phyloP scores from a whole-genome alignment of 192 early-diverging fungal species.

The Backusella psychrophila region DNA sequence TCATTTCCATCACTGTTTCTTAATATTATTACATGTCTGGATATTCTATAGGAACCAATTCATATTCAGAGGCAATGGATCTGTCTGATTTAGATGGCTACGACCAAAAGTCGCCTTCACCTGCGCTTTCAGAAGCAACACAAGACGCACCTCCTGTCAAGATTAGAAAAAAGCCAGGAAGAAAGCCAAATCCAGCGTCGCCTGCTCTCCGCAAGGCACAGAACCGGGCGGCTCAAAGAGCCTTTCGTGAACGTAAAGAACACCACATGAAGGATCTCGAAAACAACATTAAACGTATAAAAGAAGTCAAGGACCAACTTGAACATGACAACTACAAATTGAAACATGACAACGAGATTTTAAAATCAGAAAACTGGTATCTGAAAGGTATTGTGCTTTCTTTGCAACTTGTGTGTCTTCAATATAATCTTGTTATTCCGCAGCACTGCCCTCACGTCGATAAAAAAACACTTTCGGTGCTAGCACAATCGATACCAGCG shows the following conservation, averaged over 20 bases:
- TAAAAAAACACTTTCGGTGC: constrained; percentile 12
- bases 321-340: constrained; percentile 38
- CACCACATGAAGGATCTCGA: constrained; percentile 77
- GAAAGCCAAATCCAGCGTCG: constrained; percentile 61
- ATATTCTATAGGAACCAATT: neutral
- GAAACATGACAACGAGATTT: constrained; percentile 39
- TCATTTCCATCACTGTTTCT: neutral
- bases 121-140: neutral
- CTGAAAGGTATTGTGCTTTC: constrained; percentile 45
- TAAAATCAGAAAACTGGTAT: constrained; percentile 48
- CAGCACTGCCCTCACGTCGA: constrained; percentile 29
- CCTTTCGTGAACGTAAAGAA: constrained; percentile 85
- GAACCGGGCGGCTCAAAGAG: constrained; percentile 87
- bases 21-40: neutral
- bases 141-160: constrained; percentile 28
- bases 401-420: constrained; percentile 33
- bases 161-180: constrained; percentile 56
- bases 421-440: constrained; percentile 28
- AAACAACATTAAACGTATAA: constrained; percentile 62
- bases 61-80: constrained; percentile 12
- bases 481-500: constrained; percentile 16
- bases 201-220: constrained; percentile 66
- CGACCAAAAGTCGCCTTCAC: neutral
- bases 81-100: constrained; percentile 9
- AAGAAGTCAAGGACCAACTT: constrained; percentile 51